Evolutionary conservation across 306 rosid genomes (phyloP).

Genomic region (Adenanthera pavonina): DNA sequence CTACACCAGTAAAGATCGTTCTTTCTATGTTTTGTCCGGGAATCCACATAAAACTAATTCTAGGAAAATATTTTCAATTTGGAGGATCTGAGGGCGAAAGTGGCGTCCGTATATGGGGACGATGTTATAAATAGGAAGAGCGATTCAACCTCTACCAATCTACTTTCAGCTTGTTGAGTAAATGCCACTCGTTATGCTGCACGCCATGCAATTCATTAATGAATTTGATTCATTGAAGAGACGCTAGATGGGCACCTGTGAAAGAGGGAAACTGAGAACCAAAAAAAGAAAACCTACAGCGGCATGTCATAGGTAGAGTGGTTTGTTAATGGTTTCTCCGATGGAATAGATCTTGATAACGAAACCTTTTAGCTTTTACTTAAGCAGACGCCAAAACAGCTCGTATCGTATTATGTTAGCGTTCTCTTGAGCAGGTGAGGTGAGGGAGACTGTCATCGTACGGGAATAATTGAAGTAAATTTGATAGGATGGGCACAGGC

Average conservation of each 20-base stretch:
- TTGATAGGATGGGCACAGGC: conserved; percentile 41
- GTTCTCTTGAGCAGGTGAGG: conserved; percentile 34
- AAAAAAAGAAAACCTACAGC: conserved; percentile 27
- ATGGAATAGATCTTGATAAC: conserved; percentile 51
- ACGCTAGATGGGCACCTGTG: background rate
- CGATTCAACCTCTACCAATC: conserved; percentile 44
- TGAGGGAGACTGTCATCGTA: conserved; percentile 24
- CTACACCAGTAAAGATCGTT: conserved; percentile 47
- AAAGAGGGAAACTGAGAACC: background rate
- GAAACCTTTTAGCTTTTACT: conserved; percentile 46
- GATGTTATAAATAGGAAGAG: conserved; percentile 36
- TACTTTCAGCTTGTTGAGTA: conserved; percentile 37
- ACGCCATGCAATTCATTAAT: conserved; percentile 48
- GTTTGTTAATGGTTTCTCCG: conserved; percentile 25
- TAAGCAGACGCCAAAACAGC: conserved; percentile 29
- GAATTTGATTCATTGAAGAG: conserved; percentile 56
- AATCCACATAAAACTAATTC: conserved; percentile 33
- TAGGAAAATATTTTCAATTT: conserved; percentile 19
- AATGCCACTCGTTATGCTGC: conserved; percentile 44
- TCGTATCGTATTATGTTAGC: conserved; percentile 29
- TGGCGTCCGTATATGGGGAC: conserved; percentile 34
- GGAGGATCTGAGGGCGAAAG: conserved; percentile 46
- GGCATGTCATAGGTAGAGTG: conserved; percentile 18
- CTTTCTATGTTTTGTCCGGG: conserved; percentile 35
- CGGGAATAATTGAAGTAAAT: conserved; percentile 38